Base-by-base conservation (phyloP, 2,329 filamentous ascomycete species). In the Aspergillus felis region DNA sequence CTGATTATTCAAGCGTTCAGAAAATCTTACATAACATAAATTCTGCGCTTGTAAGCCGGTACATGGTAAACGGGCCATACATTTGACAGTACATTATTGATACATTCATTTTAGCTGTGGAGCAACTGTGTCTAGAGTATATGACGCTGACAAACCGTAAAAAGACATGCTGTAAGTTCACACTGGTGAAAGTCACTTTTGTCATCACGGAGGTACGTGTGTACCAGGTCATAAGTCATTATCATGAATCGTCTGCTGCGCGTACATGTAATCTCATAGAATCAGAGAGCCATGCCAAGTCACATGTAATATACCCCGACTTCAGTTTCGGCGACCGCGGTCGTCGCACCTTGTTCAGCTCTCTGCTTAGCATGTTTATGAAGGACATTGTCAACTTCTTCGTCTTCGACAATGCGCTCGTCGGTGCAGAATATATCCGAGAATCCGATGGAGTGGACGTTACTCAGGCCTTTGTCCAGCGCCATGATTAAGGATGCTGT, bases 301-400 rank as follows among this genome's bases (percentile, higher is more conserved):
- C 47, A 63, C 20, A 59, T 46, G 50, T 63, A 65, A 38, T 66
- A 67, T 24, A 66, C 64, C 3, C 62, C 64, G 17, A 58, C 32
- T 9, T 60, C 29, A 24, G 38, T 22, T 42, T 57, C 53, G 28
- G 57, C 53, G 28, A 53, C 32, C 14, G 27, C 28, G 32, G 10
- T 32, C 35, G 3, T 24, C 17, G 17, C 25, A 48, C 27, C 41
- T 24, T 38, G 20, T 27, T 48, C 49, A 17, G 29, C 52, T 10
- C 9, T 48, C 55, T 60, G 52, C 5, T 25, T 32, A 6, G 53
- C 62, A 28, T 67, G 65, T 25, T 58, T 56, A 41, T 58, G 52
- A 41, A 74, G 56, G 46, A 66, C 53, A 17, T 67, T 56, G 51
- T 72, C 68, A n/a, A 74, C 49, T 51, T 66, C 66, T 32, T 66